Percentiles rank a stretch among this genome's conserved stretches.
Conservation (phyloP, 2,329 filamentous ascomycete genomes). For the Dendrostoma leiphaemia region DNA sequence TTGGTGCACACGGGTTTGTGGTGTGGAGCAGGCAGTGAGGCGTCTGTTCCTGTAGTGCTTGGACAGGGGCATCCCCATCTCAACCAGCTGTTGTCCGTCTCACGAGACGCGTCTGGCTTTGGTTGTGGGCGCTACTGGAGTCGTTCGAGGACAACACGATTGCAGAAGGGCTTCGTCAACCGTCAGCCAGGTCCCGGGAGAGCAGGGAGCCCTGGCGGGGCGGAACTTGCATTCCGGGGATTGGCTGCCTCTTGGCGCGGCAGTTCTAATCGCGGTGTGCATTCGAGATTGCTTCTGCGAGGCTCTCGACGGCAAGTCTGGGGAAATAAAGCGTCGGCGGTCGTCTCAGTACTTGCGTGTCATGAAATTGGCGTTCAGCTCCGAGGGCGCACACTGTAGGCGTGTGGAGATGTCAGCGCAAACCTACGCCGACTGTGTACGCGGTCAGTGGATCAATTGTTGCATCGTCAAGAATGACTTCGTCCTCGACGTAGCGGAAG, state of each 20-base stretch:
- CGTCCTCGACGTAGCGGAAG: too few relatives aligned
- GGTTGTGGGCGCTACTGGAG: neutral
- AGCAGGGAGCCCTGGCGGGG: neutral
- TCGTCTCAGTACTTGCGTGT: neutral
- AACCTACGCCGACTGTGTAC: too few relatives aligned
- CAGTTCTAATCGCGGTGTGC: neutral
- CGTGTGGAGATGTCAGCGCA: too few relatives aligned
- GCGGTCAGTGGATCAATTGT: too few relatives aligned
- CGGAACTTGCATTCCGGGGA: neutral
- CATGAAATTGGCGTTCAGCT: too few relatives aligned
- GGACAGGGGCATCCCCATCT: neutral
- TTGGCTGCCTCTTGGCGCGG: conserved; percentile 1
- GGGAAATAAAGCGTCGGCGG: too few relatives aligned
- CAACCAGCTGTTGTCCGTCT: neutral
- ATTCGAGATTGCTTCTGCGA: neutral
- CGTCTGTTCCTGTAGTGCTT: neutral
- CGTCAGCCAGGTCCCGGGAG: neutral
- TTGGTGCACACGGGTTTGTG: too few relatives aligned
- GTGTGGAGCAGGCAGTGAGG: conserved; percentile 4
- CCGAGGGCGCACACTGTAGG: too few relatives aligned
- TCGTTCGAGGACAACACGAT: too few relatives aligned
- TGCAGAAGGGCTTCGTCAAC: neutral
- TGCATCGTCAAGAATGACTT: too few relatives aligned
- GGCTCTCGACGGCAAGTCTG: too few relatives aligned
- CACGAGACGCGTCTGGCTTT: neutral